Base-by-base conservation (phyloP, 768 basidiomycete species). In the Pulveroboletus sp. region DNA sequence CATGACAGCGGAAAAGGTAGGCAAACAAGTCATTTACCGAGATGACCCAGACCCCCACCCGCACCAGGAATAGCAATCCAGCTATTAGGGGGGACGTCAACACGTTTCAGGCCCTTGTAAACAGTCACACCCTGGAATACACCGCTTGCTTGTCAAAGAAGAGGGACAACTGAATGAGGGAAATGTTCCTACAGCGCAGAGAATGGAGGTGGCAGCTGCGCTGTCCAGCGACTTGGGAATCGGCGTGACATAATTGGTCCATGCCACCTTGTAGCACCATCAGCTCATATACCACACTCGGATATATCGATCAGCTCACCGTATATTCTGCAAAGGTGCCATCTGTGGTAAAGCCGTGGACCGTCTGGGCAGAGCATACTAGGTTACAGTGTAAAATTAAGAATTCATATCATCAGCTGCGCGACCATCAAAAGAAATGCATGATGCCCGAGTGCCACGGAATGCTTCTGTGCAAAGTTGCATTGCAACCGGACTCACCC, bases 301-400 rank as follows among this genome's bases (percentile, higher is more conserved):
- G 6, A 31, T 9, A 13, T 17, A 17, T 23, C 5, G 24, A 21
- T 42, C n/a, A 7, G 41, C 63, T 57, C 19, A 74, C 68, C 34
- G 58, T 53, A 46, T 74, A 75, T 56, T 74, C 57, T 9, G 59
- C 50, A 63, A 76, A 78, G 19, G 72, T 67, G n/a, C 76, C 78
- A 47, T 77, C 73, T 27, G 69, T 64, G 5, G 65, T 66, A 61
- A 60, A 77, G 1, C 79, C 77, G 5, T 56, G 43, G 17, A 36
- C 2, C 10, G 40, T 20, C 23, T 3, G 17, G 2, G 40, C 0
- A 16, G 57, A 2, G 27, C 62, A 63, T 21, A 39, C 62, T 63
- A 14, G n/a, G 44, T 41, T 36, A 41, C 41, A 17, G 8, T 7
- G 12, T 29, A 29, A 29, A 29, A 19, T 45, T 13, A 19, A 37